Percentiles rank a stretch among this genome's conserved stretches.
These are phyloP conservation scores for Vachellia pachyceras DNA, from an alignment of 306 rosid species.

Conservation along the genomic window DNA sequence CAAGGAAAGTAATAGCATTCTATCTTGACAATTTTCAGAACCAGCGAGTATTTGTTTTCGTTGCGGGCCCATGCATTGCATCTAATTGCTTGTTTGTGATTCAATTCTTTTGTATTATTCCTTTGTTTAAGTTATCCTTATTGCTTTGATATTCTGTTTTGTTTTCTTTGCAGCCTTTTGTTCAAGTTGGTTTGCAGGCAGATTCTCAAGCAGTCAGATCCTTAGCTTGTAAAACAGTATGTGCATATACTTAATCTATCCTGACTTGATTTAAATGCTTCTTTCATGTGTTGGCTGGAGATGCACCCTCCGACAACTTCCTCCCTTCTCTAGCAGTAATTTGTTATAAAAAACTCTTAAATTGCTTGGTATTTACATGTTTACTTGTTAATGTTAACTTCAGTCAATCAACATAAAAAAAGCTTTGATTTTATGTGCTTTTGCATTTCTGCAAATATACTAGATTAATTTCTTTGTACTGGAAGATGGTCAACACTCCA, in stretches of 20 bases:
- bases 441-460: not conserved
- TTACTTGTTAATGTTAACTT: slow-evolving; percentile 20
- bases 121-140: slow-evolving; percentile 34
- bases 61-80: not conserved
- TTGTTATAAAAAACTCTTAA: slow-evolving; percentile 9
- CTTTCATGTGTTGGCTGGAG: slow-evolving; percentile 14
- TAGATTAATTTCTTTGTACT: not conserved
- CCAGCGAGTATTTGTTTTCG: not conserved
- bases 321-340: not conserved
- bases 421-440: not conserved
- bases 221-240: slow-evolving; percentile 86
- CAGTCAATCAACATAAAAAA: not conserved
- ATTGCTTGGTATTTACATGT: slow-evolving; percentile 5
- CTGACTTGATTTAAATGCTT: slow-evolving; percentile 31
- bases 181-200: slow-evolving; percentile 85
- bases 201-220: slow-evolving; percentile 80
- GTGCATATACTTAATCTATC: slow-evolving; percentile 25
- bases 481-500: not conserved
- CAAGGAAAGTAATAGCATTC: not conserved
- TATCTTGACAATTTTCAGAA: slow-evolving; percentile 1
- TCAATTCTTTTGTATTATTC: not conserved
- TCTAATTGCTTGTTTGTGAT: slow-evolving; percentile 3
- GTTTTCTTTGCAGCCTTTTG: slow-evolving; percentile 61
- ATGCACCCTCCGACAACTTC: not conserved
- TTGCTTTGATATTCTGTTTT: slow-evolving; percentile 35